Evolutionary conservation across 192 early-diverging fungal genomes (phyloP).

Genomic region (Coemansia asiatica): DNA sequence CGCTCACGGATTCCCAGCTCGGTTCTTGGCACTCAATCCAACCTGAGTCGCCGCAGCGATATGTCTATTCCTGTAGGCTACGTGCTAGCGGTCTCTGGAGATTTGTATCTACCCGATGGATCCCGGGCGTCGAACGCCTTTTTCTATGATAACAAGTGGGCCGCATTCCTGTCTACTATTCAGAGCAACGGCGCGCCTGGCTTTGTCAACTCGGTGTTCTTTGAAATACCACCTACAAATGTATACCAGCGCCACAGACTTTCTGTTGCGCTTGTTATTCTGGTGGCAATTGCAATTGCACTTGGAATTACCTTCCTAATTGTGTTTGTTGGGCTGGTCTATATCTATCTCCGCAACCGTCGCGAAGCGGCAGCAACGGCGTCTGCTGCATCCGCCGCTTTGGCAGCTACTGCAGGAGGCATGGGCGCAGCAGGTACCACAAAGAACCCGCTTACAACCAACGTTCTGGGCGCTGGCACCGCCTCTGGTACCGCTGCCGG

Average conservation of each 20-base stretch:
- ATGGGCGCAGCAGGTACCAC: constrained; percentile 17
- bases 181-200: constrained; percentile 41
- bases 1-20: constrained; percentile 40
- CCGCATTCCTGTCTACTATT: constrained; percentile 51
- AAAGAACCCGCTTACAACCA: constrained; percentile 24
- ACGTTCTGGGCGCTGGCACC: constrained; percentile 10
- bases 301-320: constrained; percentile 65
- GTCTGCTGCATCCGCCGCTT: constrained; percentile 53
- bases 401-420: constrained; percentile 35
- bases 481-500: constrained; percentile 1
- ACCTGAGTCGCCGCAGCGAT: constrained; percentile 27
- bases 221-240: constrained; percentile 47
- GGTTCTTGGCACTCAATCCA: constrained; percentile 25
- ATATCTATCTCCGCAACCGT: constrained; percentile 58
- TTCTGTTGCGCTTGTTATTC: constrained; percentile 64
- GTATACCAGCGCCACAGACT: constrained; percentile 48
- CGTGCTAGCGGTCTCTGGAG: constrained; percentile 46
- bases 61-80: constrained; percentile 30
- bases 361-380: constrained; percentile 52
- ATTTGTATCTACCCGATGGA: constrained; percentile 30
- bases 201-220: constrained; percentile 44
- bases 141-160: constrained; percentile 49
- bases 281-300: constrained; percentile 69
- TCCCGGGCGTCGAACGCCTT: constrained; percentile 44
- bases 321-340: constrained; percentile 60